These are phyloP conservation scores for Conticribra guillardii DNA, from an alignment of 108 stramenopile species.

Conservation along the genomic window DNA sequence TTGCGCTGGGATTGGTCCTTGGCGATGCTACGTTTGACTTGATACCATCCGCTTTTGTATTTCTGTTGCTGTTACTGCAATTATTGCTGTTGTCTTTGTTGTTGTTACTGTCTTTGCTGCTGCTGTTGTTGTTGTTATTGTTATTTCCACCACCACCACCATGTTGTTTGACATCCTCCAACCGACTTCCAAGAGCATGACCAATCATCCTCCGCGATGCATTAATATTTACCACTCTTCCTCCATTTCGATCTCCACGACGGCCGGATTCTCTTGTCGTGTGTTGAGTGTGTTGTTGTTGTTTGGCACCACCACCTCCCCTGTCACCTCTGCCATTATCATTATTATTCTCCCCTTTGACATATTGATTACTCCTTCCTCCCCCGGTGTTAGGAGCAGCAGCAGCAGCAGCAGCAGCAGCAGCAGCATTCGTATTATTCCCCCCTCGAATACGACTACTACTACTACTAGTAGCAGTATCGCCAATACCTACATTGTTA, in stretches of 20 bases:
- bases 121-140: background rate
- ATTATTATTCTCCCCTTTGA: too few species aligned
- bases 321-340: background rate
- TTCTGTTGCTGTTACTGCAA: too few species aligned
- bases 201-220: constrained; percentile 10
- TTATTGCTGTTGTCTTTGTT: too few species aligned
- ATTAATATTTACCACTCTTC: background rate
- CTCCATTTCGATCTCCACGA: background rate
- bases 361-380: too few species aligned
- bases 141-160: background rate
- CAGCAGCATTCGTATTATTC: too few species aligned
- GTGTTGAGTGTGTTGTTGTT: background rate
- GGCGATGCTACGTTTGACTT: too few species aligned
- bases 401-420: too few species aligned
- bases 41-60: too few species aligned
- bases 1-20: constrained; percentile 12
- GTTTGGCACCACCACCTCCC: background rate
- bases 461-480: background rate
- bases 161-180: background rate
- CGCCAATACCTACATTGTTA: too few species aligned
- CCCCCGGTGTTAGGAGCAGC: too few species aligned
- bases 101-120: too few species aligned
- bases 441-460: background rate
- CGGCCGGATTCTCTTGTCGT: background rate
- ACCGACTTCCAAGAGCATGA: constrained; percentile 14